Base-by-base conservation (phyloP, 257 asterid genomes). In the Solanum paucissectum region DNA sequence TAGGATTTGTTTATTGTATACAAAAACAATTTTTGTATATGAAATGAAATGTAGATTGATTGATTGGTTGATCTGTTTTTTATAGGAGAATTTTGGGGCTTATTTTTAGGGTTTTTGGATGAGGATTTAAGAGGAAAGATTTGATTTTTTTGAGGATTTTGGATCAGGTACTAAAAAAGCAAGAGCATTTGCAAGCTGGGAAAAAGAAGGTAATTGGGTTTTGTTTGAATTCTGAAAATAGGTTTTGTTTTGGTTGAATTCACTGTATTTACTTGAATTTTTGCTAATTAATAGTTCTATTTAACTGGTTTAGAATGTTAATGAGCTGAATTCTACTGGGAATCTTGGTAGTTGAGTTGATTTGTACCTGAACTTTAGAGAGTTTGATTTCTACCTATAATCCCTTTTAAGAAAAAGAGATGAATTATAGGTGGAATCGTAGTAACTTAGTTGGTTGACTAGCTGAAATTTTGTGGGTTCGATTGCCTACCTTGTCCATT, bases 101-200 rank as follows among this genome's bases (percentile, higher is more conserved):
- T 3, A 44, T 37, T 75, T 75, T 55, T 73, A 52, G 86, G 90
- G 86, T 16, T 62, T 87, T 62, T 18, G 58, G 18, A 38, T 38
- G 75, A 60, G 29, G 85, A 85, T 14, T 73, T 84, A 33, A 52
- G 25, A 23, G 42, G 46, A 36, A 27, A 21, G 33, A 40, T 87
- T 58, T 38, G 38, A 38, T n/a, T 68, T 66, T 44, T 34, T 7
- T 38, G 14, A 8, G 88, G 83, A n/a, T 52, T 66, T 90, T 37
- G 86, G 90, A 95, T 88, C 96, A 95, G 95, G 96, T 92, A 77
- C 84, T 90, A 89, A 92, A 89, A 90, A 95, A 95, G 92, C 92
- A 93, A 88, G 95, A 90, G 88, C 93, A 94, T 92, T 91, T 93
- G 92, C 95, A 92, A 93, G 98, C 98, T 90, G 98, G 98, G 42